A percentile compares a stretch with the other conserved stretches of the same genome.
phyloP scores from a whole-genome alignment of 768 basidiomycete genomes.

The Suillus paluster region DNA sequence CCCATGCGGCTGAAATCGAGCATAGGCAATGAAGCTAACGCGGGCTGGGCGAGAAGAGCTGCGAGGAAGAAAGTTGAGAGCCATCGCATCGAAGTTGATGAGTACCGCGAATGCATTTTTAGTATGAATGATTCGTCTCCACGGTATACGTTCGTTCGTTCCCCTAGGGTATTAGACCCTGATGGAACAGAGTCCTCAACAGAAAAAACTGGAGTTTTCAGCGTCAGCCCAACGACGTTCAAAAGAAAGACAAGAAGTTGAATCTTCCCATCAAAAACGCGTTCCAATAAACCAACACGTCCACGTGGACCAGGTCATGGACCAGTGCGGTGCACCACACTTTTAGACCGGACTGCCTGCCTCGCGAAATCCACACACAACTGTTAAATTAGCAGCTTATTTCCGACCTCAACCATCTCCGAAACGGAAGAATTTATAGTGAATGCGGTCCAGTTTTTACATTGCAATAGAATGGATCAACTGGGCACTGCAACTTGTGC shows the following conservation, averaged over 20 bases:
- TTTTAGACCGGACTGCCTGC: not conserved
- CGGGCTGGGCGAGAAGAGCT: slow-evolving; percentile 17
- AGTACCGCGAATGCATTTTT: slow-evolving; percentile 16
- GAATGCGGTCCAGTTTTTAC: not conserved
- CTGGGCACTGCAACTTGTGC: not conserved
- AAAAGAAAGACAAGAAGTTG: slow-evolving; percentile 4
- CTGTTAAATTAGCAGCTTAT: not conserved
- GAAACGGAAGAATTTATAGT: not conserved
- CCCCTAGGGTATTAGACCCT: slow-evolving; percentile 18
- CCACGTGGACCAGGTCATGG: slow-evolving; percentile 30
- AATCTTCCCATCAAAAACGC: slow-evolving; percentile 10
- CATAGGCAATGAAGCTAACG: slow-evolving; percentile 50
- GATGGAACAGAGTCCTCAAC: slow-evolving; percentile 1
- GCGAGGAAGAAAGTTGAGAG: slow-evolving; percentile 29
- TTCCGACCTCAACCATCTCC: slow-evolving; percentile 8
- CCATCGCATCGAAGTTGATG: slow-evolving; percentile 19
- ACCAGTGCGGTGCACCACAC: slow-evolving; percentile 4
- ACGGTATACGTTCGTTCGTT: slow-evolving; percentile 6
- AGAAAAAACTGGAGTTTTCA: slow-evolving; percentile 2
- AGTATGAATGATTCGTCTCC: slow-evolving; percentile 10
- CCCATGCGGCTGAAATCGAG: slow-evolving; percentile 88
- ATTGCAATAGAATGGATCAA: slow-evolving; percentile 1
- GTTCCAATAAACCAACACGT: slow-evolving; percentile 17
- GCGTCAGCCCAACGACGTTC: not conserved
- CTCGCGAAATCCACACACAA: slow-evolving; percentile 4